phyloP scores from a whole-genome alignment of 805 yeast species.

The Candida maesae region DNA sequence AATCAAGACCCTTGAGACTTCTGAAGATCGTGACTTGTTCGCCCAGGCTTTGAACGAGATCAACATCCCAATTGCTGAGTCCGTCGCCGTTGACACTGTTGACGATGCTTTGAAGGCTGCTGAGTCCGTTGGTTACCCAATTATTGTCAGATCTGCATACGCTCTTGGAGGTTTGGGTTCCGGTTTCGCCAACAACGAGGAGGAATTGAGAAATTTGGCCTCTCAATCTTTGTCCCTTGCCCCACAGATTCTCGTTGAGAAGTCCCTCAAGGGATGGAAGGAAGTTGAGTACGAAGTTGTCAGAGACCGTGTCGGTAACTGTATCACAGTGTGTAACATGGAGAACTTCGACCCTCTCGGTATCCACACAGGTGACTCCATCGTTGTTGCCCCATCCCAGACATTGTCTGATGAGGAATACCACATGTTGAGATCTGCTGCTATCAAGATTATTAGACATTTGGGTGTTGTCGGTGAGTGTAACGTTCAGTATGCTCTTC shows the following conservation, averaged over 20 bases:
- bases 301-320: slow-evolving; percentile 92
- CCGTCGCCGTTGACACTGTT: slow-evolving; percentile 89
- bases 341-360: slow-evolving; percentile 98
- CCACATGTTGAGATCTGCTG: slow-evolving; percentile 97
- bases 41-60: slow-evolving; percentile 95
- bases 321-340: slow-evolving; percentile 99
- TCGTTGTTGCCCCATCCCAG: slow-evolving; percentile 98
- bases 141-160: slow-evolving; percentile 95
- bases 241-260: slow-evolving; percentile 95
- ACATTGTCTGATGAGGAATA: slow-evolving; percentile 95
- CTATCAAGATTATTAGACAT: slow-evolving; percentile 95
- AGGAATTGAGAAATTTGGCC: slow-evolving; percentile 82
- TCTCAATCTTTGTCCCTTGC: slow-evolving; percentile 86
- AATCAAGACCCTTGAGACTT: slow-evolving; percentile 88
- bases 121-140: slow-evolving; percentile 83
- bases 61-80: slow-evolving; percentile 93
- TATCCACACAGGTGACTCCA: slow-evolving; percentile 98
- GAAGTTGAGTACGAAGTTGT: slow-evolving; percentile 99
- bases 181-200: slow-evolving; percentile 84
- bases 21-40: slow-evolving; percentile 96
- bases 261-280: slow-evolving; percentile 98
- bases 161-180: slow-evolving; percentile 98
- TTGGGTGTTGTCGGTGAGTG: slow-evolving; percentile 99
- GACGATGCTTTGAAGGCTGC: slow-evolving; percentile 96
- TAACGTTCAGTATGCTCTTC: slow-evolving; percentile 94